Percentiles rank a stretch among this genome's conserved stretches.
Evolutionary conservation across 371 early-diverging fungal species (phyloP).

Genomic region (Dipsacomyces acuminosporus): DNA sequence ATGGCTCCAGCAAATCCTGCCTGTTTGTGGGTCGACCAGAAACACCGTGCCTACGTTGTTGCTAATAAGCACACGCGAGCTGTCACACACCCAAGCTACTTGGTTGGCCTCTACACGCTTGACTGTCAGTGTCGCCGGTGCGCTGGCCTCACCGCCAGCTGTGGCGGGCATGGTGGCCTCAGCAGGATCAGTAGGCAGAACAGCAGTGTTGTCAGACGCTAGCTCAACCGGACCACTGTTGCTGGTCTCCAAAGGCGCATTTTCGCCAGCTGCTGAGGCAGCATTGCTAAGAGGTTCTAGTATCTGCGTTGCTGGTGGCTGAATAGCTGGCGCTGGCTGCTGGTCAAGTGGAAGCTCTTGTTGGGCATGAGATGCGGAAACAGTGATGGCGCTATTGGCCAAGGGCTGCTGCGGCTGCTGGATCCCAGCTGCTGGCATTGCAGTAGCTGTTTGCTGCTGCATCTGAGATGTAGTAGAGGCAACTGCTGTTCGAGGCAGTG

Average conservation of each 20-base stretch:
- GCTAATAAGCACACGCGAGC: constrained; percentile 40
- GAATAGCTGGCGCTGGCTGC: no score
- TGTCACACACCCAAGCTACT: constrained; percentile 46
- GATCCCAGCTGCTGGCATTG: background rate
- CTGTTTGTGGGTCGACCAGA: constrained; percentile 36
- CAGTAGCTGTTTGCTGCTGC: background rate
- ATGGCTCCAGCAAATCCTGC: constrained; percentile 28
- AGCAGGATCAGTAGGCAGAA: background rate
- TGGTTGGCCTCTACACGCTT: constrained; percentile 45
- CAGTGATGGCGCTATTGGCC: no score
- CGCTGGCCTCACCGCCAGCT: background rate
- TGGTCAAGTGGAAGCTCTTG: no score
- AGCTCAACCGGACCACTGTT: constrained; percentile 6
- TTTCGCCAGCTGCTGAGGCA: background rate
- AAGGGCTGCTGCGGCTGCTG: background rate
- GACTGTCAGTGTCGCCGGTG: constrained; percentile 1
- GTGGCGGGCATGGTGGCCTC: background rate
- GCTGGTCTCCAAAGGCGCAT: background rate
- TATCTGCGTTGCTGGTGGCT: constrained; percentile 2
- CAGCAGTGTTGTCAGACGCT: constrained; percentile 10
- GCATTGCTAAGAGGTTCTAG: background rate
- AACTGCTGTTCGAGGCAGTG: background rate
- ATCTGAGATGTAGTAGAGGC: background rate
- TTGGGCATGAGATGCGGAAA: no score
- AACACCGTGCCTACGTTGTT: constrained; percentile 46